Percentiles rank a stretch among this genome's conserved stretches.
These are phyloP conservation scores for Boletus barrowsii DNA, from an alignment of 768 basidiomycete species.

Conservation along the genomic window DNA sequence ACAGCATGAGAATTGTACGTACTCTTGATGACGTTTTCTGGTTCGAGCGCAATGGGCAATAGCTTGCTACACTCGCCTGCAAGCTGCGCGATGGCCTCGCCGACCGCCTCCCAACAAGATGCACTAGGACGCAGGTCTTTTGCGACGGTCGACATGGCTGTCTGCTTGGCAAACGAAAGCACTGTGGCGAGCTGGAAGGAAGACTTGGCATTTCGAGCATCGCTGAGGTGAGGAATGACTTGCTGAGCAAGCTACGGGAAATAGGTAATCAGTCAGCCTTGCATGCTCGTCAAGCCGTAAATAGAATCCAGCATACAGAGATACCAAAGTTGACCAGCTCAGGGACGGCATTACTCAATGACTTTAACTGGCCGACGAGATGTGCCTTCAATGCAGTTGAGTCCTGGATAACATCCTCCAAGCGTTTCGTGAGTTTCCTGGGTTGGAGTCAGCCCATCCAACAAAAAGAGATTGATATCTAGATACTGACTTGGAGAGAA, in stretches of 20 bases:
- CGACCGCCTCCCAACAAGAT: constrained; percentile 77
- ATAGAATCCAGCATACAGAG: constrained; percentile 48
- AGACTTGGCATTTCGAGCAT: constrained; percentile 73
- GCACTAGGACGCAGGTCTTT: constrained; percentile 63
- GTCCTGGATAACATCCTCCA: constrained; percentile 76
- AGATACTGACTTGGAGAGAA: constrained; percentile 63
- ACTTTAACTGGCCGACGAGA: constrained; percentile 70
- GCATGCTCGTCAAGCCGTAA: not conserved
- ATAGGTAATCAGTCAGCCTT: not conserved
- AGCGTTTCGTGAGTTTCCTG: constrained; percentile 84
- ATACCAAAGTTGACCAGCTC: constrained; percentile 91
- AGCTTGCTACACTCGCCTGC: constrained; percentile 68
- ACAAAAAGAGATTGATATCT: not conserved
- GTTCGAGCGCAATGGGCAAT: constrained; percentile 67
- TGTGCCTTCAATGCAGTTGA: constrained; percentile 69
- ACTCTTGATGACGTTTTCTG: constrained; percentile 80
- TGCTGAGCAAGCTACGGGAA: constrained; percentile 75
- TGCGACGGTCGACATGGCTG: constrained; percentile 65
- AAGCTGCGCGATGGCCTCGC: constrained; percentile 64
- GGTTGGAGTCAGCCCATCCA: not conserved
- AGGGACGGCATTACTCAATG: constrained; percentile 66
- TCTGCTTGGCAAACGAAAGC: constrained; percentile 68
- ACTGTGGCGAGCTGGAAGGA: constrained; percentile 75
- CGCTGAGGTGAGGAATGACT: constrained; percentile 81
- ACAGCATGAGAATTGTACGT: constrained; percentile 30